phyloP scores from a whole-genome alignment of 495 filamentous ascomycete species.

The Mytilinidion resinicola region DNA sequence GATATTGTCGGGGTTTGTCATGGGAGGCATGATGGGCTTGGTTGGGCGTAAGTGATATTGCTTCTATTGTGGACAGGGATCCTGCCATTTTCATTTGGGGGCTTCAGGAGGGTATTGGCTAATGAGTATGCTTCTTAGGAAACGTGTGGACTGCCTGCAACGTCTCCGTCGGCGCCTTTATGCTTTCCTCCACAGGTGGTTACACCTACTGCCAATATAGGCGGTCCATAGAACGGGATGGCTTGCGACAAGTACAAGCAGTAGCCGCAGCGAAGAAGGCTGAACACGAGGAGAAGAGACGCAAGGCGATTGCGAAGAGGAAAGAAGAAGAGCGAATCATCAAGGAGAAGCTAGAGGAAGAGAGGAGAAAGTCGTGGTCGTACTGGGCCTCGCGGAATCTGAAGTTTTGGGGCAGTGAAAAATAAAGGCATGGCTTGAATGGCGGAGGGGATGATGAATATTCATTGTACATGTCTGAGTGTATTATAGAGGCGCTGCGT shows the following conservation, averaged over 20 bases:
- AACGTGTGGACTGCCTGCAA: slow-evolving; percentile 58
- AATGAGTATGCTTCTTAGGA: slow-evolving; percentile 27
- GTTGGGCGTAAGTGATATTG: slow-evolving; percentile 56
- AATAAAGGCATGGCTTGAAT: neutral
- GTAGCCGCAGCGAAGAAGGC: slow-evolving; percentile 67
- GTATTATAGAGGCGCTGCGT: neutral
- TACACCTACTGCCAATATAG: slow-evolving; percentile 77
- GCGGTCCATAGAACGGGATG: slow-evolving; percentile 62
- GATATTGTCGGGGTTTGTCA: slow-evolving; percentile 66
- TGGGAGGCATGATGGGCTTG: slow-evolving; percentile 65
- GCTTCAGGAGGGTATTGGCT: slow-evolving; percentile 4
- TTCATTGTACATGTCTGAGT: slow-evolving; percentile 3
- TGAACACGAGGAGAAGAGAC: slow-evolving; percentile 43
- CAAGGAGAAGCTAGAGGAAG: slow-evolving; percentile 35
- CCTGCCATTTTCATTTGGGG: neutral
- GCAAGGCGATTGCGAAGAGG: slow-evolving; percentile 30
- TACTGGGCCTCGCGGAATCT: slow-evolving; percentile 24
- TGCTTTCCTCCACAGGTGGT: slow-evolving; percentile 53
- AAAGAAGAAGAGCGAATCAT: slow-evolving; percentile 47
- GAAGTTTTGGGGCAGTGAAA: slow-evolving; percentile 18
- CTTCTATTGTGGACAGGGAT: neutral
- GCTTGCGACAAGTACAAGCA: slow-evolving; percentile 73
- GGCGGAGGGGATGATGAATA: neutral
- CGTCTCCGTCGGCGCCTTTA: slow-evolving; percentile 77
- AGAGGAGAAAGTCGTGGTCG: slow-evolving; percentile 25